Conservation (phyloP, 768 basidiomycete genomes). For the Xerocomellus dryophilus region DNA sequence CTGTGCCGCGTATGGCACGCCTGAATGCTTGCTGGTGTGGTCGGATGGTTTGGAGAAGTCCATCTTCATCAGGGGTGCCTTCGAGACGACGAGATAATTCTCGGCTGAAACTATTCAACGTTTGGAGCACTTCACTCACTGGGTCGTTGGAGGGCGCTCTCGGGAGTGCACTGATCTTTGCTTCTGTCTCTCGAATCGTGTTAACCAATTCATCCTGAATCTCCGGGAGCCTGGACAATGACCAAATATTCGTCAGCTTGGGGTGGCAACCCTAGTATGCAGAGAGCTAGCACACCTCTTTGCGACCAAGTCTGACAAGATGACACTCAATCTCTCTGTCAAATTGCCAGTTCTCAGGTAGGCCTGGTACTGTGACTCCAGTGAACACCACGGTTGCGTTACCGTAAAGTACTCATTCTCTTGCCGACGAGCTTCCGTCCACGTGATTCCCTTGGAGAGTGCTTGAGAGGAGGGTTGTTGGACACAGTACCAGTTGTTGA, state of each 20-base stretch:
- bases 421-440: slow-evolving; percentile 53
- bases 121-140: background rate
- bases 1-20: slow-evolving; percentile 33
- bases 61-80: slow-evolving; percentile 30
- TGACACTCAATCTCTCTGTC: slow-evolving; percentile 51
- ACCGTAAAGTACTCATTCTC: slow-evolving; percentile 56
- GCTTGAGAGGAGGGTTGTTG: slow-evolving; percentile 32
- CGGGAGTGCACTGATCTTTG: background rate
- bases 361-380: slow-evolving; percentile 48
- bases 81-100: background rate
- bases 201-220: slow-evolving; percentile 55
- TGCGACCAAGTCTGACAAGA: slow-evolving; percentile 58
- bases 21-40: slow-evolving; percentile 47
- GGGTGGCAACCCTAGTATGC: too few species aligned
- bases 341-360: slow-evolving; percentile 57
- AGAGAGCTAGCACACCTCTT: slow-evolving; percentile 44
- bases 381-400: slow-evolving; percentile 47
- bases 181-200: slow-evolving; percentile 39
- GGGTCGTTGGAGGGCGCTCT: background rate
- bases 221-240: slow-evolving; percentile 48
- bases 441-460: slow-evolving; percentile 31
- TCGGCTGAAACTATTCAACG: background rate
- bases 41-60: slow-evolving; percentile 52
- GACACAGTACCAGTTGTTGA: slow-evolving; percentile 33
- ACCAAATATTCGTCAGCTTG: too few species aligned